phyloP scores from a whole-genome alignment of 495 filamentous ascomycete species.

The Trichoderma gamsii region DNA sequence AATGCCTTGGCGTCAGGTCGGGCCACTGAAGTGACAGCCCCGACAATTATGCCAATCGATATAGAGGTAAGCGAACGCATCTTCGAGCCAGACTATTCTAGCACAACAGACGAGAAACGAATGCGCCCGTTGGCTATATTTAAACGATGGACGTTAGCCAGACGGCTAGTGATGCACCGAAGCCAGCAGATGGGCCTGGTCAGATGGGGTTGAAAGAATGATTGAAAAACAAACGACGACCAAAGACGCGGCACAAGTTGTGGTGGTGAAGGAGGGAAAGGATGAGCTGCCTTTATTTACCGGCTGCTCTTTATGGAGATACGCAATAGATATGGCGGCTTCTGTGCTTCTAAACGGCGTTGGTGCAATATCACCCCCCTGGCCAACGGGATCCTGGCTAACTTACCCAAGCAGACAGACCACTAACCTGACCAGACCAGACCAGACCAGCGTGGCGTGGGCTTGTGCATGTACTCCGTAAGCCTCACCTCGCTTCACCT shows the following conservation, averaged over 20 bases:
- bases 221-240: not conserved
- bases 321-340: not conserved
- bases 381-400: not conserved
- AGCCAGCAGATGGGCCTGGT: not conserved
- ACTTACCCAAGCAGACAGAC: not conserved
- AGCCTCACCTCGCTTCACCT: slow-evolving; percentile 10
- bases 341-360: not conserved
- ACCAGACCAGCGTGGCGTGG: not conserved
- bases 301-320: slow-evolving; percentile 6
- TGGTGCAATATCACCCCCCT: slow-evolving; percentile 1
- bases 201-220: not conserved
- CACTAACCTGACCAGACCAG: not conserved
- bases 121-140: not conserved
- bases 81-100: not conserved
- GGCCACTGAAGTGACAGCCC: not conserved
- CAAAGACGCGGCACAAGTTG: not conserved
- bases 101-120: not conserved
- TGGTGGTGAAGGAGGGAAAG: not conserved
- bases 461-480: not conserved
- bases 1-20: not conserved
- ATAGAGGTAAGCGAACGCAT: slow-evolving; percentile 3
- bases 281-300: not conserved
- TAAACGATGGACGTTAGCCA: not conserved
- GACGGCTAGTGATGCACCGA: not conserved
- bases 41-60: not conserved